phyloP scores from a whole-genome alignment of 2,329 filamentous ascomycete genomes.

The Coniella lustricola region DNA sequence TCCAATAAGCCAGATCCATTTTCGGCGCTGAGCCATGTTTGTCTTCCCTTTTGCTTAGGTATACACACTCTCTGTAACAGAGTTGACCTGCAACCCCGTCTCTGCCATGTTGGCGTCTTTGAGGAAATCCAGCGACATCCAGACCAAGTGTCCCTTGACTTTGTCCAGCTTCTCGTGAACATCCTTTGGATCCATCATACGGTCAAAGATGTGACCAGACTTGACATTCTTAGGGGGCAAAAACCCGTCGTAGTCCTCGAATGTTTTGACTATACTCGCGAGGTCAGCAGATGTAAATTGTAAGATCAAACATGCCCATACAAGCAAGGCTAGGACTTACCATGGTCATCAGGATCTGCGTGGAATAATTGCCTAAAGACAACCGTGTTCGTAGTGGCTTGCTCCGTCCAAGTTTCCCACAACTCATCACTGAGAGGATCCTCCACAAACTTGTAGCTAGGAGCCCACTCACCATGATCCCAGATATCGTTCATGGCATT shows the following conservation, averaged over 20 bases:
- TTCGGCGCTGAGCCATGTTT: too few species aligned
- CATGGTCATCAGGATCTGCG: constrained; percentile 81
- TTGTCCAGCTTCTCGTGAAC: constrained; percentile 69
- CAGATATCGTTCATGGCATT: constrained; percentile 58
- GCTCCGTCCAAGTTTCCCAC: constrained; percentile 61
- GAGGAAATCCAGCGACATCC: constrained; percentile 90
- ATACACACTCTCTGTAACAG: constrained; percentile 80
- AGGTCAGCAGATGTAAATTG: background rate
- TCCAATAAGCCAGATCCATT: too few species aligned
- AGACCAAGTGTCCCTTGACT: constrained; percentile 83
- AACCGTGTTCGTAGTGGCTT: constrained; percentile 64
- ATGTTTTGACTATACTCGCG: constrained; percentile 61
- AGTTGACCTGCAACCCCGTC: constrained; percentile 76
- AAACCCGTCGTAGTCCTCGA: constrained; percentile 83
- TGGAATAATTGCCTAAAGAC: constrained; percentile 77
- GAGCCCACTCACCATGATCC: constrained; percentile 55
- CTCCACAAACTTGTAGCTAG: constrained; percentile 57
- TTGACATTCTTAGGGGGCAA: constrained; percentile 63
- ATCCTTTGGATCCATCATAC: constrained; percentile 64
- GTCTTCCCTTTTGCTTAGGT: constrained; percentile 39
- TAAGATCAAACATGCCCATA: too few species aligned
- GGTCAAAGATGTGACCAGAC: constrained; percentile 80
- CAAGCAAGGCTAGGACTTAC: too few species aligned
- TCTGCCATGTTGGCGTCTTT: constrained; percentile 84
- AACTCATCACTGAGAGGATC: constrained; percentile 64